phyloP scores from a whole-genome alignment of 2,329 filamentous ascomycete species.

The Colletotrichum melonis region DNA sequence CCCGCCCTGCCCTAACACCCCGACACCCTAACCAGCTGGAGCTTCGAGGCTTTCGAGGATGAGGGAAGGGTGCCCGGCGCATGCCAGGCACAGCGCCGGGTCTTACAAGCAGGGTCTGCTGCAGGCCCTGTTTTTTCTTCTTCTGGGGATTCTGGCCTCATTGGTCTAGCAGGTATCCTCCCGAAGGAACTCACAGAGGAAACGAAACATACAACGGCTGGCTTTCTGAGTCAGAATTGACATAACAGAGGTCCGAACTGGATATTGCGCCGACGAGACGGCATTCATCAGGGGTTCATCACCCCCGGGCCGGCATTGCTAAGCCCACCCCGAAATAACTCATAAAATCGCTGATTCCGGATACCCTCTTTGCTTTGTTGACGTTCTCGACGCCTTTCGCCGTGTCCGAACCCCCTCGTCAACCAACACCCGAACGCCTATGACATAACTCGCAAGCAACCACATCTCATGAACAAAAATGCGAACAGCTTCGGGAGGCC shows the following conservation, averaged over 20 bases:
- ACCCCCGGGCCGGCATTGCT: conserved; percentile 19
- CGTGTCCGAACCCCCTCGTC: conserved; percentile 31
- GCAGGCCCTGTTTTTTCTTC: conserved; percentile 4
- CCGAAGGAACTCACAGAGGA: conserved; percentile 7
- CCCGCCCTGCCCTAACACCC: neutral
- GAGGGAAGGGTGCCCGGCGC: neutral
- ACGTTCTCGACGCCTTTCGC: conserved; percentile 20
- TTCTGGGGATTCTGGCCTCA: conserved; percentile 8
- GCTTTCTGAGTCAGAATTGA: conserved; percentile 34
- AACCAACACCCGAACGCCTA: conserved; percentile 13
- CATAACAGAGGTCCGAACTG: conserved; percentile 21
- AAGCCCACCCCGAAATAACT: conserved; percentile 32
- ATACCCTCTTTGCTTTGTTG: conserved; percentile 33
- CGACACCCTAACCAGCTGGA: neutral
- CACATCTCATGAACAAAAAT: conserved; percentile 17
- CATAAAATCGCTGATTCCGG: conserved; percentile 35
- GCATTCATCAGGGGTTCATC: conserved; percentile 22
- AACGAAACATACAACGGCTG: conserved; percentile 27
- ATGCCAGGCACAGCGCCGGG: conserved; percentile 9
- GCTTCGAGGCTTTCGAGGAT: neutral
- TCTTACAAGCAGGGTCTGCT: conserved; percentile 4
- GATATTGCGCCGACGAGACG: conserved; percentile 24
- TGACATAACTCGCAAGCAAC: conserved; percentile 24
- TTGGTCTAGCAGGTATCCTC: neutral
- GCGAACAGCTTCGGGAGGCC: conserved; percentile 4